Evolutionary conservation across 345 rosid genomes (phyloP).

Genomic region (Citrus inodora): DNA sequence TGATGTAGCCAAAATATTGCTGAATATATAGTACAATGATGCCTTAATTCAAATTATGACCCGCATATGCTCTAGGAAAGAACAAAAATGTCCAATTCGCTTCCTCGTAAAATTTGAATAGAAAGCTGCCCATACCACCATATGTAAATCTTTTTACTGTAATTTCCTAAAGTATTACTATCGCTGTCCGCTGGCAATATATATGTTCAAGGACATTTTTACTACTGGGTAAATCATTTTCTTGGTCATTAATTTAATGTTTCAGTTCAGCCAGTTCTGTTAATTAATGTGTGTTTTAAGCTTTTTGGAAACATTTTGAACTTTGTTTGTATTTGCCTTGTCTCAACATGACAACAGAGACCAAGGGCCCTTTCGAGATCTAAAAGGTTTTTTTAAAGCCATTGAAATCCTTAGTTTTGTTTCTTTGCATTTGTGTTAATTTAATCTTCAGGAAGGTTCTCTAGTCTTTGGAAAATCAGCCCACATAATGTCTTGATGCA

Average conservation of each 20-base stretch:
- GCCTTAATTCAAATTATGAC: neutral
- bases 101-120: neutral
- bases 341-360: neutral
- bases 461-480: slow-evolving; percentile 16
- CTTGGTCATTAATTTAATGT: neutral
- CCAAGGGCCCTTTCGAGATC: neutral
- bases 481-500: neutral
- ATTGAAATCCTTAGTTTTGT: slow-evolving; percentile 6
- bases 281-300: neutral
- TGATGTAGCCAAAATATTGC: neutral
- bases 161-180: neutral
- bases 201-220: neutral
- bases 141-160: neutral
- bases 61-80: neutral
- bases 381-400: neutral
- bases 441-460: neutral
- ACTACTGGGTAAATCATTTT: neutral
- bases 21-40: neutral
- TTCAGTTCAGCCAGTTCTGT: neutral
- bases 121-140: neutral
- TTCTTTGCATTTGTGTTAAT: slow-evolving; percentile 7
- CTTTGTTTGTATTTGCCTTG: neutral
- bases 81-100: neutral
- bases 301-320: neutral
- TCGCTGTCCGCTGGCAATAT: too few species aligned